Base-by-base conservation (phyloP, 352 stramenopile species). In the Globisporangium polare region DNA sequence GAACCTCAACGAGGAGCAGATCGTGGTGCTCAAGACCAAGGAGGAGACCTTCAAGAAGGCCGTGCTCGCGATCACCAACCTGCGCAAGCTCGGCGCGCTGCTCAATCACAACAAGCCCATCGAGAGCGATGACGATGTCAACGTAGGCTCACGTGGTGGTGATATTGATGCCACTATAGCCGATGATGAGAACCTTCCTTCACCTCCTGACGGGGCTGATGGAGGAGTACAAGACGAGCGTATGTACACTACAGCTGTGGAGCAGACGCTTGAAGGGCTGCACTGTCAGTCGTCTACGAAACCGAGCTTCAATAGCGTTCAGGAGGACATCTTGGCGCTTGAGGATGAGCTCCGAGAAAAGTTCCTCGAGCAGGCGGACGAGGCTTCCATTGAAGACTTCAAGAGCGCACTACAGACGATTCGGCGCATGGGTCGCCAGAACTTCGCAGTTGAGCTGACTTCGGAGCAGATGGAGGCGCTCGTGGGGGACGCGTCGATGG, bases 21-120 rank as follows among this genome's bases (percentile, higher is more conserved):
- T 92, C 62, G 77, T 75, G 4, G 76, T 75, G 22, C 63, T 92
- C 45, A 74, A 84, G 47, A 71, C 63, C 29, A 92, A 92, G 57
- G 83, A 92, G 31, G 79, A 76, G 39, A 77, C 72, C 22, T 91
- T 91, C 52, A 86, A 88, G 56, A 86, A 87, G 57, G 73, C 79
- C 13, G 81, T 92, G 13, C 43, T 76, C 8, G 76, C 77, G 33
- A 87, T 91, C 56, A 75, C 75, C 17, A 76, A 80, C 51, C 51
- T 75, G 53, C 74, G 86, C 62, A 65, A 66, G 20, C 58, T 89
- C 20, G 67, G 73, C 35, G 17, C 67, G 10, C 20, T 73, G 29
- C 60, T 70, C 27, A 39, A 55, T 33, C 42, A 57, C 42, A 55
- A 24, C 29, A 60, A 45, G 22, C 33, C 0, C 9, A 42, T 42